Base-by-base conservation (phyloP, 2,329 filamentous ascomycete genomes). In the Nakataea oryzae region DNA sequence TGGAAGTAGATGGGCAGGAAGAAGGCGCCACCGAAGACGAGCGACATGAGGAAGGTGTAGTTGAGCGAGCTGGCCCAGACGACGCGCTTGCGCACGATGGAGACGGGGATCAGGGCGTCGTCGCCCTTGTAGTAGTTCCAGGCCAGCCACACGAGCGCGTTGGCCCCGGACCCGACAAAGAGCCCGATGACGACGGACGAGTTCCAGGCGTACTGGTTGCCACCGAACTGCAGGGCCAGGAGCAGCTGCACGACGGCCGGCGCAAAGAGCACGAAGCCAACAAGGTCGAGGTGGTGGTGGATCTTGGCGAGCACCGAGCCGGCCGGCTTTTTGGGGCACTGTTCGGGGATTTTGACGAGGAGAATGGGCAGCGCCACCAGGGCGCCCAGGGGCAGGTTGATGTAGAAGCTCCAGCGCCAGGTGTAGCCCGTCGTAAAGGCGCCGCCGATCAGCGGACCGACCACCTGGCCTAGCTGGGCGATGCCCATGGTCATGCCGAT, bases 191-290 rank as follows among this genome's bases (percentile, higher is more conserved):
- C 62, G 27, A 63, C 63, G 24, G 62, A 65, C 29, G 61, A 63
- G 57, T 71, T 67, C 81, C 82, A 86, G 0, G 73, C 66, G 61
- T 77, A 85, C 9, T 76, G 50, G 0, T 71, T 69, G 1, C 83
- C 82, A 11, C 79, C 82, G 56, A 84, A 81, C 61, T 74, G 74
- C 63, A 84, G 75, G 2, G 75, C 80, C 70, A 86, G 75, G 29
- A 80, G 71, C 34, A 79, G 65, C 9, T 70, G 69, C 1, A 74
- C 67, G 54, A 77, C 75, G n/a, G 74, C 72, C 2, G 73, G 79
- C 1, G 73, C 67, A 55, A 70, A 72, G 11, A 84, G 70, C 1
- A 78, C 28, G 1, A 73, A 69, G 1, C 81, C 81, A 1, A 80
- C 47, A 47, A 68, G 75, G 66, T 83, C 81, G 21, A 81, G 30